Conservation (phyloP, 805 yeast species). For the Hemisphaericaspora nanyangensis region DNA sequence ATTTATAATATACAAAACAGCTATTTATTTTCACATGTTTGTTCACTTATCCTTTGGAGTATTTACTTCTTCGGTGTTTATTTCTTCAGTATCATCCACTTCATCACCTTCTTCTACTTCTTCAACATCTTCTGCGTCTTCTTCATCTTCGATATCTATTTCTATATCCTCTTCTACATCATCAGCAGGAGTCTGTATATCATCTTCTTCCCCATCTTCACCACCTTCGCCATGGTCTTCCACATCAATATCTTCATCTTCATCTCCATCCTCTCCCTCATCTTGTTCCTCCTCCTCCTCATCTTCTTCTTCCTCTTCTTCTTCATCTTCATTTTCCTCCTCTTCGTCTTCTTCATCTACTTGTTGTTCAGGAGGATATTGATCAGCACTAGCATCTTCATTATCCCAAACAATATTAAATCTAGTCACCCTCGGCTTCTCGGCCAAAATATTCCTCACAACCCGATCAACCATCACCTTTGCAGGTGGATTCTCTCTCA, state of each 20-base stretch:
- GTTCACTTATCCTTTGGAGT: slow-evolving; percentile 11
- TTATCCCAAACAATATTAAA: slow-evolving; percentile 97
- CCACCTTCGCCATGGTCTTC: slow-evolving; percentile 36
- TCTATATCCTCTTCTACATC: slow-evolving; percentile 14
- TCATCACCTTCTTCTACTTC: slow-evolving; percentile 10
- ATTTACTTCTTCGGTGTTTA: slow-evolving; percentile 7
- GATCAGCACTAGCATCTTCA: slow-evolving; percentile 56
- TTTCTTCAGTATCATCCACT: slow-evolving; percentile 4
- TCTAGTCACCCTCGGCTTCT: slow-evolving; percentile 95
- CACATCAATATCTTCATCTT: slow-evolving; percentile 37
- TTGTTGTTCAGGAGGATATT: slow-evolving; percentile 76
- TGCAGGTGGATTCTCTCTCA: slow-evolving; percentile 89
- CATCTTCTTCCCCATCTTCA: slow-evolving; percentile 33
- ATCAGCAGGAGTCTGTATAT: slow-evolving; percentile 19
- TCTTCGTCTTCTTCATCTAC: slow-evolving; percentile 61
- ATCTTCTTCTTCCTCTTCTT: slow-evolving; percentile 52
- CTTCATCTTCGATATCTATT: slow-evolving; percentile 13
- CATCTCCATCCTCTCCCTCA: slow-evolving; percentile 39
- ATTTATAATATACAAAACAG: neutral
- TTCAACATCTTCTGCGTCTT: slow-evolving; percentile 8
- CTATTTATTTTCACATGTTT: no score
- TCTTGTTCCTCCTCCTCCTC: slow-evolving; percentile 49
- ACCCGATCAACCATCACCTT: slow-evolving; percentile 93
- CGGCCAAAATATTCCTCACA: slow-evolving; percentile 90
- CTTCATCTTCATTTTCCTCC: slow-evolving; percentile 54